phyloP scores from a whole-genome alignment of 306 rosid genomes.

The Prinsepia uniflora region DNA sequence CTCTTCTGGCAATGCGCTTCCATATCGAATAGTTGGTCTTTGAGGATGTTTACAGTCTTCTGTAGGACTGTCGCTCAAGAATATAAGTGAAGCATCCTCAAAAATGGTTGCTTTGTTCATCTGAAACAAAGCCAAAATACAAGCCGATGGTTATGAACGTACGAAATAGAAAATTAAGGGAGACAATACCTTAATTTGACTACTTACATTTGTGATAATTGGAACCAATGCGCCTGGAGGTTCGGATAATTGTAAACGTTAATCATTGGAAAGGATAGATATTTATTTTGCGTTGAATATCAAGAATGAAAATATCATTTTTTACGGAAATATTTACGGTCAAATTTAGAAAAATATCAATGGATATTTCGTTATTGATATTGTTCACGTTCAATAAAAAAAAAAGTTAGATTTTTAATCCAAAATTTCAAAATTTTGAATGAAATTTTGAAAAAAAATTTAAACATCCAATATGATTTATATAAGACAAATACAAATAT shows the following conservation, averaged over 20 bases:
- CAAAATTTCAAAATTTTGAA: too few relatives aligned
- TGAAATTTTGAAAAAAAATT: too few relatives aligned
- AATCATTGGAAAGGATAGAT: background rate
- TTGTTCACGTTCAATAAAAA: too few relatives aligned
- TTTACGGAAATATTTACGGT: too few relatives aligned
- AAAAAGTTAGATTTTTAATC: too few relatives aligned
- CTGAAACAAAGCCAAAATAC: conserved; percentile 30
- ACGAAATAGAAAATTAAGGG: background rate
- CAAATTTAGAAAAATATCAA: too few relatives aligned
- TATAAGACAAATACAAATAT: too few relatives aligned
- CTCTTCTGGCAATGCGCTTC: conserved; percentile 20
- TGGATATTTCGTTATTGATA: too few relatives aligned
- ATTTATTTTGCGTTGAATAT: too few relatives aligned
- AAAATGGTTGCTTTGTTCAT: conserved; percentile 68
- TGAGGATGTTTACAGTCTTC: conserved; percentile 34
- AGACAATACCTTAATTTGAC: background rate
- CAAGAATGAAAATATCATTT: too few relatives aligned
- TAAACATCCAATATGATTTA: too few relatives aligned
- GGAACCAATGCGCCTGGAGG: conserved; percentile 57
- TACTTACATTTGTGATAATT: conserved; percentile 55
- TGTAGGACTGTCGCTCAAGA: conserved; percentile 21
- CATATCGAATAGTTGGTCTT: conserved; percentile 38
- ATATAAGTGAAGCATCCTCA: conserved; percentile 58
- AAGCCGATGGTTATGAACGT: background rate
- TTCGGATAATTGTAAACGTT: conserved; percentile 18